phyloP scores from a whole-genome alignment of 2,329 filamentous ascomycete genomes.

The Thelonectria blattea region DNA sequence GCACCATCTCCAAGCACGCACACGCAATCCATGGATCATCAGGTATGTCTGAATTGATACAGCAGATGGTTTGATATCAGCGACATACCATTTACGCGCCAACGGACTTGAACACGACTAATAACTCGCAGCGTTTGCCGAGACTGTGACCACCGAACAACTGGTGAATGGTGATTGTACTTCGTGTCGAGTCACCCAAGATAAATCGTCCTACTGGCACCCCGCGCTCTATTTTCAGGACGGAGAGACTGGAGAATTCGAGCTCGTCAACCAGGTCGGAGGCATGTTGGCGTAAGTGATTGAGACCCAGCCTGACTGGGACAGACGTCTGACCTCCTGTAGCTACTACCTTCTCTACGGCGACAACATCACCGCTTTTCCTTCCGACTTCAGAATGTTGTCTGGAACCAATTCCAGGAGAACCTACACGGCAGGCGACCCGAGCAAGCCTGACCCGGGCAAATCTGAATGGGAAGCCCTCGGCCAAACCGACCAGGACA shows the following conservation, averaged over 20 bases:
- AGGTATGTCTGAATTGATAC: conserved; percentile 61
- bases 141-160: conserved; percentile 60
- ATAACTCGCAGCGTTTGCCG: conserved; percentile 64
- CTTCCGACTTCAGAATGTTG: conserved; percentile 79
- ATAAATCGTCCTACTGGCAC: conserved; percentile 89
- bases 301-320: not conserved
- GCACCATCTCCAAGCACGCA: conserved; percentile 65
- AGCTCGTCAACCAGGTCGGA: conserved; percentile 75
- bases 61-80: not conserved
- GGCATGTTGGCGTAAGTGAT: conserved; percentile 82
- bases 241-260: conserved; percentile 64
- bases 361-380: conserved; percentile 74
- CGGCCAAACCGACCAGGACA: conserved; percentile 68
- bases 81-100: not conserved
- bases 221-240: conserved; percentile 81
- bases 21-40: conserved; percentile 79
- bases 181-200: conserved; percentile 78
- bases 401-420: conserved; percentile 73
- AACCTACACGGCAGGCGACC: conserved; percentile 72
- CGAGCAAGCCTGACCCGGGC: conserved; percentile 65
- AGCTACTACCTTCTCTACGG: conserved; percentile 85
- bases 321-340: not conserved
- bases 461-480: conserved; percentile 73
- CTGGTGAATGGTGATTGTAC: conserved; percentile 73
- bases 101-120: conserved; percentile 19